Evolutionary conservation across 257 asterid species (phyloP), one percentile per base, ranked within the genome.

Genomic region (Solanum virginianum): DNA sequence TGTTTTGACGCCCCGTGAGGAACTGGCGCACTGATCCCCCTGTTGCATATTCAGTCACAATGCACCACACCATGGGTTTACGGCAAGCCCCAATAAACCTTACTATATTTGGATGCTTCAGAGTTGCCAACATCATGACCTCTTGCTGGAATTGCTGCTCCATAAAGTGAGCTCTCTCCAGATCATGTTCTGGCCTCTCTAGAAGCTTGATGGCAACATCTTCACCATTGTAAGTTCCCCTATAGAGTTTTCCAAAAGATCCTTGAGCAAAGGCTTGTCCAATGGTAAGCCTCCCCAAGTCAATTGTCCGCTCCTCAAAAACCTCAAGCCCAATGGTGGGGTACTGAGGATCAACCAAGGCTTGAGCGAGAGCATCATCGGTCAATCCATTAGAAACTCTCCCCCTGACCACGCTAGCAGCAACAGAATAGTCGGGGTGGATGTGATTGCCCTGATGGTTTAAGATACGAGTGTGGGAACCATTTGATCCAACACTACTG

Each of bases 51-150:
- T 96, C 99, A 6, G 99, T 96, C 45, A 96, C 98, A 59, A 96
- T 96, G 88, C 99, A 95, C 99, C 99, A 97, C n/a, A 97, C 98
- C 98, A 94, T 90, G 68, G 98, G 98, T 83, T 97, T 95, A 66
- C 98, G 98, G 85, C 98, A 94, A 7, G 94, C 97, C 60, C 99
- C 99, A 72, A 95, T 91, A 82, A 95, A 97, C 53, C 98, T 97
- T 71, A 97, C 99, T 43, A 97, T 97, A 89, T 97, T 95, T 0
- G 98, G 98, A 83, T 96, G 99, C 89, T 89, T 95, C 91, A 96
- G 80, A 59, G 84, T 93, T 10, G 98, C 97, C 89, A 96, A 87
- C 99, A 96, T 95, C 99, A 92, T 96, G 10, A 96, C 98, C 90
- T 96, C 99, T 88, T 96, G 98, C 80, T 96, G 98, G 90, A 96